Evolutionary conservation across 192 early-diverging fungal species (phyloP), one percentile per base, ranked within the genome.

Genomic region (Geranomyces michiganensis): DNA sequence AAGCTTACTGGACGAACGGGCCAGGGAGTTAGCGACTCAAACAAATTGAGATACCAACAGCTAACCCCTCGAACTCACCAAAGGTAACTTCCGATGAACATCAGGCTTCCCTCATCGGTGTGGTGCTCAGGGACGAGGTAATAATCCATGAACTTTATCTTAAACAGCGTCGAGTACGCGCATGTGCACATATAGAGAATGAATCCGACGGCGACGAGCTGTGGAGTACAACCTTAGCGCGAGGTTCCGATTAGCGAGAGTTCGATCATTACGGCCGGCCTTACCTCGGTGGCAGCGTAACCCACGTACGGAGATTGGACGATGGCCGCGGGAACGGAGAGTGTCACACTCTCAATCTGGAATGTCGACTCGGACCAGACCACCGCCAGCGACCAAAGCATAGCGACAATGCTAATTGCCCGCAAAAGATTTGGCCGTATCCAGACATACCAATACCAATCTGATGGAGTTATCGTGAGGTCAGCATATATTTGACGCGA

Each of bases 291-390:
- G 41, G 71, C 68, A 32, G 51, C 71, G 59, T 81, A 82, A 0
- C 74, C 69, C 15, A 76, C 56, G 55, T 74, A 58, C 46, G 68
- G 67, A 48, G 69, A 69, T 27, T 82, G 44, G 7, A 86, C 48
- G 55, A 93, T 62, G 29, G 90, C 68, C 27, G 81, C 86, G 56
- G 95, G 90, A 59, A 93, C 85, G 6, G 92, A 93, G 46, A 96
- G 72, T 6, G 84, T 79, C 30, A 73, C 56, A 31, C 32, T 53
- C 53, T 68, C 62, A 45, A 85, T 67, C 64, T 94, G 92, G 73
- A 96, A 97, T 0, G 93, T 96, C 33, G 94, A 82, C 78, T 98
- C 96, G 3, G 94, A 96, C 96, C 96, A 98, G 30, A 98, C 78
- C 32, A 98, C 82, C 27, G 85, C 77, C 0, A 87, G 62, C 27